Base-by-base conservation (phyloP, 1,284 basidiomycete genomes). In the Schizophyllum amplum region DNA sequence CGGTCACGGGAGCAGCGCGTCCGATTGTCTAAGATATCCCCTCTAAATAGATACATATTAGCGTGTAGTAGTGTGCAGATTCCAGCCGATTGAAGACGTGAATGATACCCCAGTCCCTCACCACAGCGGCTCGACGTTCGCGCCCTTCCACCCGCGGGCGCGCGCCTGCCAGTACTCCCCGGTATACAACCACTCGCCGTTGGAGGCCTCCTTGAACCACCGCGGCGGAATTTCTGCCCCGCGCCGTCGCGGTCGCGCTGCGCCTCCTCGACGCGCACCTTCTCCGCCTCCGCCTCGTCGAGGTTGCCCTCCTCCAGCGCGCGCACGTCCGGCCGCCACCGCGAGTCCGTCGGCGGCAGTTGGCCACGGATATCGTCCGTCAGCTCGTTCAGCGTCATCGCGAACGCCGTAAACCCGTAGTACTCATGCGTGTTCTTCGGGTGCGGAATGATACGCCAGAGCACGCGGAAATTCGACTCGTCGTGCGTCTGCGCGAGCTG, bases 131-230 rank as follows among this genome's bases (percentile, higher is more conserved):
- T 76, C 69, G 49, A 81, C 67, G 4, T 66, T 61, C 6, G 68
- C 67, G 52, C 70, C 74, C 64, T 80, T 81, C 88, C 88, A 91
- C 49, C 80, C 79, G 51, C 71, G 74, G 54, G 76, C 75, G 60
- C 88, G 77, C 47, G 81, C 77, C 65, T 92, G 89, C 90, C 90
- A 92, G 65, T 92, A 92, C n/a, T 85, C 88, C 52, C 90, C 89
- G 27, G 64, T 69, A 67, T 91, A 92, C 51, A 75, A 67, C 89
- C 89, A 92, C 62, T 89, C 85, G 3, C 48, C 48, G 55, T 86
- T 82, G 4, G 82, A 84, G 47, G 77, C 76, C 63, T 80, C 78
- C 64, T 76, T 80, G 68, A 92, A 92, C 90, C 90, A 92, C 46
- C 78, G 74, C 21, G 89, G 84, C 56, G 72, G 65, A 51, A 76